Base-by-base conservation (phyloP, 495 filamentous ascomycete species). In the Hyaloscypha finlandica region DNA sequence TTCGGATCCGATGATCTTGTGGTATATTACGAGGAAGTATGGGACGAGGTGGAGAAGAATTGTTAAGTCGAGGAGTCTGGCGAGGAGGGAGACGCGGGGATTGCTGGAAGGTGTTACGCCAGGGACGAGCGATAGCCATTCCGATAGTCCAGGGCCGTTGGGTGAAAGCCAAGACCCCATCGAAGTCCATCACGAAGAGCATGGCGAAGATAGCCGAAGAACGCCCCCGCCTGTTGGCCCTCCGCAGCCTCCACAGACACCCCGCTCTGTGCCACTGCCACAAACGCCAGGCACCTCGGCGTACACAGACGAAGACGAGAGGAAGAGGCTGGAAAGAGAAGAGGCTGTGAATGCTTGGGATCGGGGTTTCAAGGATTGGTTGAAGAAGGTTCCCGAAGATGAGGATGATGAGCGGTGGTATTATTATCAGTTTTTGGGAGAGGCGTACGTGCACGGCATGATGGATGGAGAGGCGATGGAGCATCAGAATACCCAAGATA, bases 391-490 rank as follows among this genome's bases (percentile, higher is more conserved):
- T 5, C 53, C 53, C 6, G 6, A n/a, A 8, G 31, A 60, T 42
- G 31, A n/a, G 8, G 11, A 19, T 20, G n/a, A 33, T 39, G 14
- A 60, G 16, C 6, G 35, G 12, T 37, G 35, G 42, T 60, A 33
- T 25, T 20, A 60, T 32, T 42, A 60, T 6, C 8, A 37, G 20
- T 56, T 56, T 32, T 9, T 56, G 6, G 53, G 53, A 11, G 53
- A 56, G 53, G 20, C 78, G 4, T 74, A 71, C 9, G 63, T 76
- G 77, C 80, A 82, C 2, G 71, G 71, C 9, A 61, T 39, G 2
- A 56, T 56, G 53, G 53, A 56, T 56, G 22, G 53, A n/a, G 53
- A 56, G 22, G 53, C 20, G 8, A 56, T 56, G 20, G 53, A 56
- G 53, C 16, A 29, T 56, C 30, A 29, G 16, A 56, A 56, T 56